Conservation (phyloP, 352 stramenopile genomes). For the Phytophthora uliginosa region DNA sequence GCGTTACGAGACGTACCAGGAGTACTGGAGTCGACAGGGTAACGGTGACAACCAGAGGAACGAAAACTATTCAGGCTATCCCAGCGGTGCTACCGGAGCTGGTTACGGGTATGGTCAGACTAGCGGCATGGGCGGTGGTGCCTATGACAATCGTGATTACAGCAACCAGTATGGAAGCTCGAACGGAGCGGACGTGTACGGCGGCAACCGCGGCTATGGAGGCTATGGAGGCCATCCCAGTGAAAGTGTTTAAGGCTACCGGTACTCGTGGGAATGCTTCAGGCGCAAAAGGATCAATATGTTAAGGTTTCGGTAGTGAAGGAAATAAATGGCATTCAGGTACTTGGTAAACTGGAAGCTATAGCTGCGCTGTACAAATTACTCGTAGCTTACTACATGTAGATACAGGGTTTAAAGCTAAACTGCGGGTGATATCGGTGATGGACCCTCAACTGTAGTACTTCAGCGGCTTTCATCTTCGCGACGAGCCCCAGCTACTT, state of each 20-base stretch:
- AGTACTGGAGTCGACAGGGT: constrained; percentile 29
- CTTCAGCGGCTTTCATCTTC: constrained; percentile 15
- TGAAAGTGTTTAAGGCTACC: background rate
- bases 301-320: background rate
- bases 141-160: background rate
- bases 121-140: background rate
- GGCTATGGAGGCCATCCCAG: background rate
- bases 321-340: constrained; percentile 1
- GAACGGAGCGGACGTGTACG: constrained; percentile 4
- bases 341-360: too few species aligned
- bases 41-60: constrained; percentile 2
- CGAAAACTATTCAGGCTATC: constrained; percentile 7
- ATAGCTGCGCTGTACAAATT: too few species aligned
- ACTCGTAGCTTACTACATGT: too few species aligned
- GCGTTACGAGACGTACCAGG: constrained; percentile 32
- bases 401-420: too few species aligned
- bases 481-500: too few species aligned
- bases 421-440: too few species aligned
- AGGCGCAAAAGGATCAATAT: background rate
- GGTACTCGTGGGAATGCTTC: background rate
- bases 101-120: constrained; percentile 7
- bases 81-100: constrained; percentile 1
- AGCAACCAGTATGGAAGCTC: background rate
- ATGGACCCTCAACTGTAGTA: too few species aligned
- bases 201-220: constrained; percentile 2